A percentile compares a stretch with the other conserved stretches of the same genome.
phyloP scores from a whole-genome alignment of 2,329 filamentous ascomycete genomes.

The Penicillium concentricum region DNA sequence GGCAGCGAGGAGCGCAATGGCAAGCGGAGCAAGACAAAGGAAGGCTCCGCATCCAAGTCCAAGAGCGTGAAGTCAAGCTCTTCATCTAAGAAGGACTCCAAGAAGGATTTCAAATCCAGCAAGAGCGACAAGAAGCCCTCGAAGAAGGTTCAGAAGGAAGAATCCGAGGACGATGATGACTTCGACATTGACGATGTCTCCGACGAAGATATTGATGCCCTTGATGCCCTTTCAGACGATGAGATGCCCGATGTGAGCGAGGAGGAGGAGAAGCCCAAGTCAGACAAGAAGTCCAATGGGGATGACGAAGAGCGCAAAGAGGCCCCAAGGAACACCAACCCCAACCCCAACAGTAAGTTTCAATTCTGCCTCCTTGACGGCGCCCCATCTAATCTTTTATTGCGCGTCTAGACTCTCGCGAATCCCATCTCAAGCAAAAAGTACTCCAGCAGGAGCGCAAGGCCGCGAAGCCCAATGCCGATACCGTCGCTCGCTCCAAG shows the following conservation, averaged over 20 bases:
- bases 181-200: slow-evolving; percentile 57
- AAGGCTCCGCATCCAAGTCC: slow-evolving; percentile 27
- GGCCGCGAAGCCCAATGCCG: slow-evolving; percentile 87
- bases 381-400: slow-evolving; percentile 9
- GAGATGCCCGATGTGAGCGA: slow-evolving; percentile 49
- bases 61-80: slow-evolving; percentile 27
- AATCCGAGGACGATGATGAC: slow-evolving; percentile 48
- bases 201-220: slow-evolving; percentile 35
- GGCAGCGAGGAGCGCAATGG: slow-evolving; percentile 39
- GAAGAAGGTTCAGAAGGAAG: slow-evolving; percentile 37
- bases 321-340: slow-evolving; percentile 7
- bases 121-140: slow-evolving; percentile 35
- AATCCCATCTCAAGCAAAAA: slow-evolving; percentile 92
- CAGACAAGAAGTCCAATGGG: slow-evolving; percentile 9
- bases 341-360: slow-evolving; percentile 29
- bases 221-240: slow-evolving; percentile 22
- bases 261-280: slow-evolving; percentile 24
- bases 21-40: slow-evolving; percentile 42
- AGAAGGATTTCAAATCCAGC: slow-evolving; percentile 31
- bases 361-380: slow-evolving; percentile 18
- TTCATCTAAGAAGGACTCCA: slow-evolving; percentile 16
- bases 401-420: slow-evolving; percentile 59
- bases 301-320: slow-evolving; percentile 6
- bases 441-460: slow-evolving; percentile 83
- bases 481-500: slow-evolving; percentile 84